Evolutionary conservation across 257 asterid species (phyloP), one percentile per base, ranked within the genome.

Genomic region (Nicotiana obtusifolia): DNA sequence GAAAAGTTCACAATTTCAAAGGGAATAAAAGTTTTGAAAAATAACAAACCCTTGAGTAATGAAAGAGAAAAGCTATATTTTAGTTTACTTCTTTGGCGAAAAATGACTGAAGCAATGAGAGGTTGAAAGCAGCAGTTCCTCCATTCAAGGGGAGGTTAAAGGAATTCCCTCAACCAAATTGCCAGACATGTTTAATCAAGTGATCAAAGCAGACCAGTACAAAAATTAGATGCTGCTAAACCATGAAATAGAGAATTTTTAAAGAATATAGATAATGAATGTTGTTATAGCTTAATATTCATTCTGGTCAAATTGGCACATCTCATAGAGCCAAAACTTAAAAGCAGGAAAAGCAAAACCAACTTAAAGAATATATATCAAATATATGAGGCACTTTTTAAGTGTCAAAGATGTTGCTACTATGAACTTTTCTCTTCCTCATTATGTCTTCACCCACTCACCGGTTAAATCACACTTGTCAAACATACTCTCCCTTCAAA

Each of bases 401-500:
- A 24, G 54, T 11, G 37, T 33, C 44, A 59, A 71, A 71, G 79
- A 75, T 7, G 9, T 75, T 24, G 26, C 61, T 49, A 49, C 62
- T 75, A 49, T 75, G 44, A 49, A 24, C 60, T 47, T 49, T 44
- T 24, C 8, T 60, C 41, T 49, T 41, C 62, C 62, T 49, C 79
- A 47, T 73, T 47, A 47, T 47, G 79, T 75, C 79, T 49, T 49
- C 79, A 49, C 26, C 78, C 80, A 64, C 81, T 66, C 83, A 76
- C 84, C 64, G 7, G 67, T 44, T 54, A 80, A 78, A 54, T 81
- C 33, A 87, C 87, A 78, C 66, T 76, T 82, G 68, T 56, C 76
- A n/a, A 59, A 52, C 76, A 60, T 71, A n/a, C 79, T 59, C 61
- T 54, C 81, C 76, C 82, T 83, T 93, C 93, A 95, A 69, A 95